Evolutionary conservation across 1,284 basidiomycete species (phyloP), one percentile per base, ranked within the genome.

Genomic region (Trametes pubescens): DNA sequence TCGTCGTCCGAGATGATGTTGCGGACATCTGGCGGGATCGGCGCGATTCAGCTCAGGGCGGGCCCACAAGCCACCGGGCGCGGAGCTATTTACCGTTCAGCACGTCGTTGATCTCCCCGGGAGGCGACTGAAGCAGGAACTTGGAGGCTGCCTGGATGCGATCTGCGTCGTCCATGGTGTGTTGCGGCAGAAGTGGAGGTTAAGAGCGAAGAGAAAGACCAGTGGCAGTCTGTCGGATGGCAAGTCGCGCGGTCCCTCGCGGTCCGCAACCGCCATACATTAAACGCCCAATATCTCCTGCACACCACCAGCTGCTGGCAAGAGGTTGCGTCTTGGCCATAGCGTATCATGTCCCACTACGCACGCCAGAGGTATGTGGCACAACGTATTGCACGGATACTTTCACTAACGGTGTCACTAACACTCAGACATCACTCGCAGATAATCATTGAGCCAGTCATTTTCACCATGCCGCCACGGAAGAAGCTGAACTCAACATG

Each of bases 51-150:
- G 61, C 40, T 61, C 53, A 21, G 29, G 49, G 34, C 5, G 29
- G 32, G 32, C 22, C 13, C 16, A 24, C 34, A 24, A 53, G 32
- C 62, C 53, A 64, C 46, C 46, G 24, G 13, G 13, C 18, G 65
- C 56, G 22, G 14, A 35, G 10, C 11, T 46, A 68, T 51, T 71
- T 67, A 93, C 93, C 94, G 73, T 94, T 95, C 64, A 97, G 84
- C 29, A 97, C 94, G 79, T 97, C 95, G 76, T 96, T 97, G 71
- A 97, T 95, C 80, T 98, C 93, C 58, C 96, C 96, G 0, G 96
- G 96, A 14, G 96, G 96, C 1, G 93, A 89, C 76, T 97, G 95
- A 1, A 94, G 83, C 37, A 98, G 82, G 72, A 98, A 94, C 56
- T 81, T 81, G 18, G 91, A 89, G 9, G 92, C 95, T 13, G 85